A percentile compares a stretch with the other conserved stretches of the same genome.
phyloP scores from a whole-genome alignment of 2,329 filamentous ascomycete species.

The Curvularia sp. region DNA sequence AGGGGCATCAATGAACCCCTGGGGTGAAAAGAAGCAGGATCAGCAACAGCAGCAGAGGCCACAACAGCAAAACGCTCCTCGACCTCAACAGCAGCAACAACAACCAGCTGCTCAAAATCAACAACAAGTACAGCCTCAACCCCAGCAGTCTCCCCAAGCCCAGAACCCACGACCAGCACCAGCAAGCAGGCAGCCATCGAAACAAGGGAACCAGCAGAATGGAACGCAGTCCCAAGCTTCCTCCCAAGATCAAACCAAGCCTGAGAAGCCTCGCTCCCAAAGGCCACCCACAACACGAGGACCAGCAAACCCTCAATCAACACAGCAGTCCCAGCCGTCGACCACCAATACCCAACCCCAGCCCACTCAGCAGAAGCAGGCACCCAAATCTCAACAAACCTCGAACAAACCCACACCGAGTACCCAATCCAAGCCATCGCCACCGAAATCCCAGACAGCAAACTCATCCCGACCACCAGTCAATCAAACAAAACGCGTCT shows the following conservation, averaged over 20 bases:
- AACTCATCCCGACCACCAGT: constrained; percentile 14
- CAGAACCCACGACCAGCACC: constrained; percentile 5
- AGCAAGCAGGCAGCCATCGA: constrained; percentile 18
- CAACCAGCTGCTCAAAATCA: constrained; percentile 6
- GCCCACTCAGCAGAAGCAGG: constrained; percentile 9
- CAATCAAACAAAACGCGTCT: constrained; percentile 14
- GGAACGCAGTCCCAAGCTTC: constrained; percentile 14
- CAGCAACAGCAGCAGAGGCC: constrained; percentile 14
- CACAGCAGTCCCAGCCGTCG: not conserved
- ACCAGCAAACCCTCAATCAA: constrained; percentile 5
- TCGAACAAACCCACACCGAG: not conserved
- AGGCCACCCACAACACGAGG: constrained; percentile 9
- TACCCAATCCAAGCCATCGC: not conserved
- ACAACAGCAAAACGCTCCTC: not conserved
- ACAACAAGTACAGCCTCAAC: constrained; percentile 3
- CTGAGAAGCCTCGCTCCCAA: constrained; percentile 18
- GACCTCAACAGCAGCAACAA: constrained; percentile 11
- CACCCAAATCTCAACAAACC: constrained; percentile 15
- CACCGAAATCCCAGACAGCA: constrained; percentile 16
- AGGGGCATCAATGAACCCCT: constrained; percentile 16
- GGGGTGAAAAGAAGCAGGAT: constrained; percentile 17
- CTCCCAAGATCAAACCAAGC: constrained; percentile 25
- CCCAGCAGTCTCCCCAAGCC: constrained; percentile 11
- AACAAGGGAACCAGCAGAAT: constrained; percentile 23
- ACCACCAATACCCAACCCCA: not conserved